Conservation (phyloP, 2,329 filamentous ascomycete species). For the Dothiorella sarmentorum region DNA sequence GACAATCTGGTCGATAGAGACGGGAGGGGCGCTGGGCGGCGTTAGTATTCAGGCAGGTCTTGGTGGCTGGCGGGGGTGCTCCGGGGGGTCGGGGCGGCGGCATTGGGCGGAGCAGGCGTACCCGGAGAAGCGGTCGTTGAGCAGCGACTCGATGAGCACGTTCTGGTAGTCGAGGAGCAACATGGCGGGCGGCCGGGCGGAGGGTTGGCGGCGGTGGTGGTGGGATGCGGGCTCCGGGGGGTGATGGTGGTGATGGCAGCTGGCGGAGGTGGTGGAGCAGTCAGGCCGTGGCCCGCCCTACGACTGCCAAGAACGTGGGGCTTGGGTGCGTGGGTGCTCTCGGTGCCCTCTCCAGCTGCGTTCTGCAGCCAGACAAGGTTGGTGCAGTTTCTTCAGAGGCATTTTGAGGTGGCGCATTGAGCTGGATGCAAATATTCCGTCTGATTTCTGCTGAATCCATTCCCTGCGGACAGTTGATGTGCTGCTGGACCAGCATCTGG, state of each 20-base stretch:
- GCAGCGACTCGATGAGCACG: conserved; percentile 90
- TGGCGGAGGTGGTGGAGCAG: conserved; percentile 10
- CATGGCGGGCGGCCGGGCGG: conserved; percentile 49
- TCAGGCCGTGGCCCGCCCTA: conserved; percentile 16
- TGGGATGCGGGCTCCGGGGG: conserved; percentile 6
- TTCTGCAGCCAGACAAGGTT: no score
- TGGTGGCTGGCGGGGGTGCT: conserved; percentile 18
- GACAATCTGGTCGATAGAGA: conserved; percentile 93
- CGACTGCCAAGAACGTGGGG: conserved; percentile 14
- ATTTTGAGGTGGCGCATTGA: no score
- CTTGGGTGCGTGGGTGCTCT: no score
- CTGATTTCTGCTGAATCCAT: no score
- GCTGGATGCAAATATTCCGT: no score
- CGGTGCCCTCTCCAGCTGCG: no score
- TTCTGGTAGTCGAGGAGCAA: conserved; percentile 99
- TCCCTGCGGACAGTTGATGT: no score
- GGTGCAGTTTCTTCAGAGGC: no score
- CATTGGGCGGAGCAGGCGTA: conserved; percentile 39
- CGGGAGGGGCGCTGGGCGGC: conserved; percentile 68
- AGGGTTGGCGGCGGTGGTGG: not conserved
- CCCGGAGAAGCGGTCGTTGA: conserved; percentile 92
- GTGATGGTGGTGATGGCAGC: conserved; percentile 8
- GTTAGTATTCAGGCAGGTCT: conserved; percentile 35
- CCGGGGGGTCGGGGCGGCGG: conserved; percentile 8
- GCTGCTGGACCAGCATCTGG: not conserved